A percentile compares a stretch with the other conserved stretches of the same genome.
Evolutionary conservation across 208 protist species (phyloP).

Genomic region (Acanthamoeba royreba): DNA sequence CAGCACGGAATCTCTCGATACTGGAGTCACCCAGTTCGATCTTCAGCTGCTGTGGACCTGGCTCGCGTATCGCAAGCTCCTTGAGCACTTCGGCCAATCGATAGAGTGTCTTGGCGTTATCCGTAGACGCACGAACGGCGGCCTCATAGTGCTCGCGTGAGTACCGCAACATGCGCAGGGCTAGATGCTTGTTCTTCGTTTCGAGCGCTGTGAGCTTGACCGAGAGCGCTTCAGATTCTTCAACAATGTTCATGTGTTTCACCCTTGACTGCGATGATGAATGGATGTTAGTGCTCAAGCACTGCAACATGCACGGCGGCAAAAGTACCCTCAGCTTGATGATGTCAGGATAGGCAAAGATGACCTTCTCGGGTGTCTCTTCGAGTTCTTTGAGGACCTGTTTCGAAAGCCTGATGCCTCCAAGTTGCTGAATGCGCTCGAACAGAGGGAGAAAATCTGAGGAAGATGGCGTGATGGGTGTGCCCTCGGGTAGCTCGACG

Average conservation of each 20-base stretch:
- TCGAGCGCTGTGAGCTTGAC: slow-evolving; percentile 25
- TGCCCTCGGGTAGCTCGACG: not conserved
- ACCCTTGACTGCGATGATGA: slow-evolving; percentile 37
- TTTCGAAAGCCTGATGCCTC: slow-evolving; percentile 33
- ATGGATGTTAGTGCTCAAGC: too few species aligned
- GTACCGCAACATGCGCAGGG: slow-evolving; percentile 41
- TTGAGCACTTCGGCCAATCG: slow-evolving; percentile 46
- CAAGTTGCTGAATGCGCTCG: slow-evolving; percentile 25
- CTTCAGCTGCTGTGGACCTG: not conserved
- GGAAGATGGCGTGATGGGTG: not conserved
- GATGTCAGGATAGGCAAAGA: slow-evolving; percentile 54
- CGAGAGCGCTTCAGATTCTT: slow-evolving; percentile 40
- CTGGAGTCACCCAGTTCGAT: slow-evolving; percentile 15
- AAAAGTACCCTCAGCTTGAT: slow-evolving; percentile 5
- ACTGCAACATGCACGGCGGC: too few species aligned
- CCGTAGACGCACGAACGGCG: slow-evolving; percentile 29
- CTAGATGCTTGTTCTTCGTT: slow-evolving; percentile 10
- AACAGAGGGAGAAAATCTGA: slow-evolving; percentile 14
- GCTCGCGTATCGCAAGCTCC: not conserved
- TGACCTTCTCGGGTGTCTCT: slow-evolving; percentile 40
- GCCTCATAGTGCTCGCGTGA: slow-evolving; percentile 40
- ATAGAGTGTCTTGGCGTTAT: slow-evolving; percentile 39
- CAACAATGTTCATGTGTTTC: slow-evolving; percentile 50
- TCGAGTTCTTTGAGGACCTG: slow-evolving; percentile 43
- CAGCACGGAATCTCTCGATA: not conserved